Evolutionary conservation across 495 filamentous ascomycete species (phyloP), one percentile per base, ranked within the genome.

Genomic region (Penicillium macrosclerotiorum): DNA sequence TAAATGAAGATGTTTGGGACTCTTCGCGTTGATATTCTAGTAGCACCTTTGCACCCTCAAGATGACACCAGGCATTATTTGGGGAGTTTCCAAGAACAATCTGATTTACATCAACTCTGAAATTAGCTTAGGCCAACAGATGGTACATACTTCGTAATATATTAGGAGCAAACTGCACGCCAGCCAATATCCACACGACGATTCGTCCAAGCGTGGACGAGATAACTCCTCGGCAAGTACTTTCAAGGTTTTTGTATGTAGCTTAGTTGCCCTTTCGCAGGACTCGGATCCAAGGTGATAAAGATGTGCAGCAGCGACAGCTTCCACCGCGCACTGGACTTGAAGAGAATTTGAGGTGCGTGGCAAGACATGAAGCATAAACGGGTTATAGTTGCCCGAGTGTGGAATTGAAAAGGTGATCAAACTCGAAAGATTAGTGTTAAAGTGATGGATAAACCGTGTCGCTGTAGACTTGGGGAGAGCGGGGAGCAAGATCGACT

Each of bases 101-200:
- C 47, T 51, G 13, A n/a, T n/a, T n/a, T n/a, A n/a, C n/a, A n/a
- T n/a, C n/a, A n/a, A n/a, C n/a, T n/a, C n/a, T n/a, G n/a, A n/a
- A n/a, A n/a, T n/a, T n/a, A n/a, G n/a, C n/a, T n/a, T n/a, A n/a
- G n/a, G n/a, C n/a, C n/a, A n/a, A n/a, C n/a, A n/a, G n/a, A n/a
- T n/a, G n/a, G n/a, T n/a, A n/a, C n/a, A n/a, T 40, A 51, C 47
- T 41, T 51, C 47, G 22, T 51, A 51, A 20, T 51, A 51, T 14
- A 51, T 51, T 13, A 51, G 23, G 11, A 51, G 30, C 19, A 51
- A 39, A 23, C 40, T 51, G 8, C 39, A 17, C 5, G 47, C 47
- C 9, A 51, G 16, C 8, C 23, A 14, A n/a, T 51, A 44, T 3
- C 32, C 14, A 3, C 47, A 35, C 0, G 47, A 31, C n/a, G 22